Percentiles rank a stretch among this genome's conserved stretches.
Conservation (phyloP, 106 monocot genomes). For the Phalaenopsis aphrodite region DNA sequence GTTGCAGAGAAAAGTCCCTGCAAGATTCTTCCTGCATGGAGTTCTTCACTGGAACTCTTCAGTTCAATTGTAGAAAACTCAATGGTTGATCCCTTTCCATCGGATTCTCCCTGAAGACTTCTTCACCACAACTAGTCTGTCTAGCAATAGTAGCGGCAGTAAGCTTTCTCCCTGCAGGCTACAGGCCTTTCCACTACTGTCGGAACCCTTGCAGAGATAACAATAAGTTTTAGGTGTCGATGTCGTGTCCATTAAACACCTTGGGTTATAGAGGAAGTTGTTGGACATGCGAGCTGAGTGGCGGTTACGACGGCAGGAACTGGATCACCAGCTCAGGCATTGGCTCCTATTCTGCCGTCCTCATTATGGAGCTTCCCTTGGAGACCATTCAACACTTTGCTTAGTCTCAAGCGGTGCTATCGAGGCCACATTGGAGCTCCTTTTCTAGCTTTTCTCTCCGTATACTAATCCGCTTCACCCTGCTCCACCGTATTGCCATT, state of each 20-base stretch:
- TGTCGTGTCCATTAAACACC: slow-evolving; percentile 10
- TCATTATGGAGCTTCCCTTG: slow-evolving; percentile 14
- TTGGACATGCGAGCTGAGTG: slow-evolving; percentile 34
- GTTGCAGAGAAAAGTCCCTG: no score
- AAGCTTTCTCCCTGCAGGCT: no score
- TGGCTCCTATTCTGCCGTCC: slow-evolving; percentile 1
- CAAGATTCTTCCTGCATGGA: no score
- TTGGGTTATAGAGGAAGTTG: slow-evolving; percentile 31
- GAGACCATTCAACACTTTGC: slow-evolving; percentile 18
- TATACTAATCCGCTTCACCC: slow-evolving; percentile 8
- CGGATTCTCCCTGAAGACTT: no score
- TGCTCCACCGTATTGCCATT: slow-evolving; percentile 3
- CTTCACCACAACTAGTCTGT: no score
- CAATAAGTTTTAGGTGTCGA: background rate
- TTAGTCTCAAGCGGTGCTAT: slow-evolving; percentile 14
- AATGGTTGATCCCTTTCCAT: no score
- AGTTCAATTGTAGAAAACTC: no score
- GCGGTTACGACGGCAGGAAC: slow-evolving; percentile 2
- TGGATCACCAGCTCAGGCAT: slow-evolving; percentile 19
- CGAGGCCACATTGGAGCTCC: background rate
- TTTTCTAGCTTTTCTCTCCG: slow-evolving; percentile 13
- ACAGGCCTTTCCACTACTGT: no score
- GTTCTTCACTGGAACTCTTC: no score
- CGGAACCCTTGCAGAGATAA: no score
- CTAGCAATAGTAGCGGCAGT: no score